Conservation (phyloP, 2,329 filamentous ascomycete species). For the Calonectria pseudoreteaudii region DNA sequence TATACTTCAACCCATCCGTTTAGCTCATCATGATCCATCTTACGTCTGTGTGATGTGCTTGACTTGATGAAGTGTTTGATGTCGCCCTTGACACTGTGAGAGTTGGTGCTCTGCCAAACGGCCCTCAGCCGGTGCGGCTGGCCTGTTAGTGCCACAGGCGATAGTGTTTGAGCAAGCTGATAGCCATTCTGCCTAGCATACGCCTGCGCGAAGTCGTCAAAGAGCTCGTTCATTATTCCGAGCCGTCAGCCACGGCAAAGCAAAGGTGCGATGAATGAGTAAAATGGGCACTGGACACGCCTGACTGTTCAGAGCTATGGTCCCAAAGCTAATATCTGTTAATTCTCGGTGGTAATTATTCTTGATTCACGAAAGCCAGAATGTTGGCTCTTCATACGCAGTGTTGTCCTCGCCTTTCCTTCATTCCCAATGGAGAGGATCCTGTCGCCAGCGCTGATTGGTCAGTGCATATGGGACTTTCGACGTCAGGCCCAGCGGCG, state of each 20-base stretch:
- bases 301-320: neutral
- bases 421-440: slow-evolving; percentile 15
- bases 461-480: slow-evolving; percentile 16
- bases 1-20: slow-evolving; percentile 91
- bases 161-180: slow-evolving; percentile 79
- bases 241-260: slow-evolving; percentile 9
- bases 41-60: slow-evolving; percentile 64
- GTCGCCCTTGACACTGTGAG: slow-evolving; percentile 73
- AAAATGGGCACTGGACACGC: neutral
- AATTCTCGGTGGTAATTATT: slow-evolving; percentile 21
- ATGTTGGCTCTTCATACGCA: neutral
- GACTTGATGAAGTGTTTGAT: slow-evolving; percentile 79
- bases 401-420: slow-evolving; percentile 16
- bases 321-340: slow-evolving; percentile 2
- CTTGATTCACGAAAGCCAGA: slow-evolving; percentile 3
- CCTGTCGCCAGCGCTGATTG: slow-evolving; percentile 38
- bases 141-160: slow-evolving; percentile 72
- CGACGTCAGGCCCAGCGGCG: slow-evolving; percentile 1
- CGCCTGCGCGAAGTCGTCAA: slow-evolving; percentile 79
- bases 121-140: slow-evolving; percentile 75
- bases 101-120: slow-evolving; percentile 79
- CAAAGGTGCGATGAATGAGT: neutral
- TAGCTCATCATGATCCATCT: slow-evolving; percentile 74
- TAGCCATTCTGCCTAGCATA: slow-evolving; percentile 76
- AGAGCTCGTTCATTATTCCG: slow-evolving; percentile 75